phyloP scores from a whole-genome alignment of 1,139 yeast species.

The Diutina neorugosa region DNA sequence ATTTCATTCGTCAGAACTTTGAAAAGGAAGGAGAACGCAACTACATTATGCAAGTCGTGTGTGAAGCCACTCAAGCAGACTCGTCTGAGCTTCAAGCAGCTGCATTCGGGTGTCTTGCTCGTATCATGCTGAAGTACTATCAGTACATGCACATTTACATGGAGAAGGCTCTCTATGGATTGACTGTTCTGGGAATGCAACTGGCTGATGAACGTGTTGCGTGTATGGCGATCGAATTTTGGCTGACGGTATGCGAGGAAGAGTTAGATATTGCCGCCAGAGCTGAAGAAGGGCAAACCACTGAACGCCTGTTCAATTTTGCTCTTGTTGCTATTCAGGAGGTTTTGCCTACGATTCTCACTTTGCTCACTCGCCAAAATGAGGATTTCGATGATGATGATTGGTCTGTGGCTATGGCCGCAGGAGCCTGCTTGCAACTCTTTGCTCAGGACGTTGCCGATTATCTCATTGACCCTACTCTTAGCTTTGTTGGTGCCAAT shows the following conservation, averaged over 20 bases:
- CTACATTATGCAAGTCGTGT: conserved; percentile 95
- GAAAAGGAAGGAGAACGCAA: conserved; percentile 91
- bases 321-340: conserved; percentile 75
- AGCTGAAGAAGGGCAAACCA: conserved; percentile 39
- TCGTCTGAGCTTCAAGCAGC: conserved; percentile 80
- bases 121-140: conserved; percentile 84
- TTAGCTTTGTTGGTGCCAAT: conserved; percentile 71
- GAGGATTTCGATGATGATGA: conserved; percentile 91
- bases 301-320: conserved; percentile 46
- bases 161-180: conserved; percentile 91
- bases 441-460: conserved; percentile 87
- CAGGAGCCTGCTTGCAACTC: conserved; percentile 91
- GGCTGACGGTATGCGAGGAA: conserved; percentile 97
- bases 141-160: conserved; percentile 84
- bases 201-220: conserved; percentile 78
- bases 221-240: conserved; percentile 97
- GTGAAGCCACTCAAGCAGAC: conserved; percentile 92
- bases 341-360: conserved; percentile 77
- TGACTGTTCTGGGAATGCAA: conserved; percentile 89
- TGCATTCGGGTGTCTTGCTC: conserved; percentile 91
- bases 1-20: conserved; percentile 79
- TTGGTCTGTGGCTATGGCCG: conserved; percentile 98
- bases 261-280: conserved; percentile 73
- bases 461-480: conserved; percentile 73
- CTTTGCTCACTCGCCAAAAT: conserved; percentile 75